Evolutionary conservation across 2,329 filamentous ascomycete genomes (phyloP).

Genomic region (Arachnomyces sp.): DNA sequence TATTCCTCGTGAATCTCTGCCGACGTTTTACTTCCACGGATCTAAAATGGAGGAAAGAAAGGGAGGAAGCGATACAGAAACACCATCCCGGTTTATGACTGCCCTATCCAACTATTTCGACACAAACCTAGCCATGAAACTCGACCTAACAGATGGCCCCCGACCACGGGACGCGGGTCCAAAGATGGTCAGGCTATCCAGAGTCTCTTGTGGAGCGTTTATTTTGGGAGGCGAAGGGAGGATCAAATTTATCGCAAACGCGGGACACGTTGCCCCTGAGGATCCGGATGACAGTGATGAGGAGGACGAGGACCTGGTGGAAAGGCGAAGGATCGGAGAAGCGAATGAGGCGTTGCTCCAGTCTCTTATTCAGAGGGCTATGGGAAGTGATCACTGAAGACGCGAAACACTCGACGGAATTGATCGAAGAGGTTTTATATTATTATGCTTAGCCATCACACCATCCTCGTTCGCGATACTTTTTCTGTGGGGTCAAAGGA

Average conservation of each 20-base stretch:
- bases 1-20: conserved; percentile 23
- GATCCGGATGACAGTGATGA: conserved; percentile 16
- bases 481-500: too few relatives aligned
- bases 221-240: conserved; percentile 31
- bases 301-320: conserved; percentile 10
- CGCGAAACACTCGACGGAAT: too few relatives aligned
- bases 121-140: conserved; percentile 31
- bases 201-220: conserved; percentile 32
- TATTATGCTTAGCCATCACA: too few relatives aligned
- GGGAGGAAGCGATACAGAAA: neutral
- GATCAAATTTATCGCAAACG: conserved; percentile 28
- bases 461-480: too few relatives aligned
- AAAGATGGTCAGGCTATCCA: conserved; percentile 27
- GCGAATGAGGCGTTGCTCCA: conserved; percentile 27
- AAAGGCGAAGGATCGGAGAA: conserved; percentile 17
- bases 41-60: conserved; percentile 6
- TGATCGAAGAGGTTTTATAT: too few relatives aligned
- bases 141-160: conserved; percentile 22
- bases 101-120: conserved; percentile 29
- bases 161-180: conserved; percentile 8
- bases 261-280: conserved; percentile 9
- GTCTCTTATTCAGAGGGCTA: conserved; percentile 23
- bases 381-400: conserved; percentile 12
- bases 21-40: conserved; percentile 16
- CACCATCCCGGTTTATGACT: conserved; percentile 15